Evolutionary conservation across 306 rosid genomes (phyloP), one percentile per base, ranked within the genome.

Genomic region (Acacia acuminata): DNA sequence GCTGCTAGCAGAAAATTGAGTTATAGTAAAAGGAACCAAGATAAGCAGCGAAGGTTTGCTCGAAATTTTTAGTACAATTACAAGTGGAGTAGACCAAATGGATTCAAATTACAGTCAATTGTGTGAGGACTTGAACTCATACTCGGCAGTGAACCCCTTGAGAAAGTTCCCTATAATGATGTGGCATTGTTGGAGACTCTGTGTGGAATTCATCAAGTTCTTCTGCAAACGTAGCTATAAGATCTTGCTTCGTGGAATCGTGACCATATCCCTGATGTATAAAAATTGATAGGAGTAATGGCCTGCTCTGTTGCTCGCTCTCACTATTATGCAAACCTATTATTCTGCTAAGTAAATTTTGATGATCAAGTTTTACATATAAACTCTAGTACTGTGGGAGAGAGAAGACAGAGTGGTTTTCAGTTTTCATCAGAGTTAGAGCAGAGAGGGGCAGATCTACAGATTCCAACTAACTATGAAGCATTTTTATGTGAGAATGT

Each of bases 61-160:
- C 25, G 1, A 40, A 25, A 40, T 76, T 3, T 83, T 83, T 40
- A 20, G 38, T 3, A 58, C 79, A 38, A 66, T 83, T 66, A 78
- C 84, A 8, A 71, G 81, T 34, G 87, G 60, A 14, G 80, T 77
- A 42, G 81, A 80, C 42, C 77, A 76, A 27, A 83, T 79, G 81
- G 85, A 86, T 69, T 80, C 72, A n/a, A 83, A 80, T 73, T 84
- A 77, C 27, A 72, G 47, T 17, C 44, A 45, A 13, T 20, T 86
- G 65, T 83, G 87, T 63, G 83, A 83, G 38, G 77, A 77, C 14
- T 79, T 86, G 76, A 81, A 86, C 67, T 9, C 81, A n/a, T 77
- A 77, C 51, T 65, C 77, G 24, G 36, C 71, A 64, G 83, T 71
- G 80, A 83, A 83, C 2, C 83, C 53, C 0, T 51, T 83, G 76